Evolutionary conservation across 805 yeast species (phyloP), one percentile per base, ranked within the genome.

Genomic region (Wickerhamomyces xylosicus): DNA sequence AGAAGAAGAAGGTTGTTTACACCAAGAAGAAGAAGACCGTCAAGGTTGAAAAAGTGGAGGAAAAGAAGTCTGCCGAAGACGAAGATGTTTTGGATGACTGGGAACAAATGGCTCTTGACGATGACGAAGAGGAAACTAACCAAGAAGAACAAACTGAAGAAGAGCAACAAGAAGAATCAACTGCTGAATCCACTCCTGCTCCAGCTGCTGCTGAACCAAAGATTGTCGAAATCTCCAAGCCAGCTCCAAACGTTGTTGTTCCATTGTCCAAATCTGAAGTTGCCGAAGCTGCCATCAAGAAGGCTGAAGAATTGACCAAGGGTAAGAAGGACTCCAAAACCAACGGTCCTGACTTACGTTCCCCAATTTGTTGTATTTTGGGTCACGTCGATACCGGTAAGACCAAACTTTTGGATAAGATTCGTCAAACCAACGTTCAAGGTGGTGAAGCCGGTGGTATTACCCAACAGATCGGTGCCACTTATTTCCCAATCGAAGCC

Each of bases 391-490:
- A 92, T 73, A 92, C 98, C 42, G 99, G 99, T 79, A 92, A 92
- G 66, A 92, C 99, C 49, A 92, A 92, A 62, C 74, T 92, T 48
- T 72, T 92, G 61, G 99, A 92, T 61, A 92, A 92, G 65, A 80
- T 92, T 52, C 90, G 99, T 69, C 97, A 90, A 69, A 92, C 97
- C 33, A 92, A 92, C 58, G 99, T 92, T 45, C 99, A 92, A 70
- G 99, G 97, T 62, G 99, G 98, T 58, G 99, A 92, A 69, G 99
- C 99, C 40, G 99, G 99, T 71, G 99, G 99, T 71, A 92, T 92
- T 62, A 92, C 99, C 48, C 99, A 92, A 74, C 99, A 92, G 67
- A 92, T 92, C 59, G 99, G 99, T 77, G 99, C 99, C 41, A 92
- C 99, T 18, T 92, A 92, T 62, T 92, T 92, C 85, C 98, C 98